These are phyloP conservation scores for Kwoniella sp. DNA, from an alignment of 768 basidiomycete genomes.

Conservation along the genomic window DNA sequence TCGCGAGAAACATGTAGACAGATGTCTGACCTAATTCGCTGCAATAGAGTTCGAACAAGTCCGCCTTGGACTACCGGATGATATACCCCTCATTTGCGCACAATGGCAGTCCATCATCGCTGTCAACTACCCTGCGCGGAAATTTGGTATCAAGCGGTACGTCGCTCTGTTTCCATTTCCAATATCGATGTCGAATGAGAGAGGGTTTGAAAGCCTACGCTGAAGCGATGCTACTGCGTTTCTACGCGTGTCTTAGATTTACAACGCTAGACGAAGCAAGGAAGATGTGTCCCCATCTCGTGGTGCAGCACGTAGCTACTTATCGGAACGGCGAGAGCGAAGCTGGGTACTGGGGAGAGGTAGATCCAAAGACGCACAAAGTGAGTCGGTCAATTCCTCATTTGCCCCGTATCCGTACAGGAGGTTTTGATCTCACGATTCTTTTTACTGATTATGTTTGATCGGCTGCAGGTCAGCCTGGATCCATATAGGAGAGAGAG, in stretches of 20 bases:
- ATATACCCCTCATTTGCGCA: slow-evolving; percentile 48
- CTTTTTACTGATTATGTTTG: not conserved
- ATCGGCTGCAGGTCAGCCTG: slow-evolving; percentile 79
- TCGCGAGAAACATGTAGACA: too few relatives aligned
- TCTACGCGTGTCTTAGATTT: slow-evolving; percentile 23
- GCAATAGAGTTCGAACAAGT: slow-evolving; percentile 82
- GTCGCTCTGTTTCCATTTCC: too few relatives aligned
- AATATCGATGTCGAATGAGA: not conserved
- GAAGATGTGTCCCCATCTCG: slow-evolving; percentile 79
- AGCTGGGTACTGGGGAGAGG: slow-evolving; percentile 88
- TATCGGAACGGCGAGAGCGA: slow-evolving; percentile 67
- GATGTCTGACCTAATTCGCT: slow-evolving; percentile 64
- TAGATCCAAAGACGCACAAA: slow-evolving; percentile 89
- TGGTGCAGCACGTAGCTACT: slow-evolving; percentile 90
- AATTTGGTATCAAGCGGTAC: slow-evolving; percentile 91
- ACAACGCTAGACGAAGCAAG: slow-evolving; percentile 65
- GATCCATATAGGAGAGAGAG: slow-evolving; percentile 92
- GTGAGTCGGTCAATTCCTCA: slow-evolving; percentile 62
- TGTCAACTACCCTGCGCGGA: slow-evolving; percentile 91
- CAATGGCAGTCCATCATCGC: slow-evolving; percentile 68
- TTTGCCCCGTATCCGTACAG: not conserved
- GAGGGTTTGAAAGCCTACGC: not conserved
- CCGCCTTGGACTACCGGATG: slow-evolving; percentile 65
- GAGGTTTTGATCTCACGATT: not conserved
- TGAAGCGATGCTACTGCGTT: not conserved